phyloP scores from a whole-genome alignment of 192 early-diverging fungal genomes.

The Entrophospora sp. region DNA sequence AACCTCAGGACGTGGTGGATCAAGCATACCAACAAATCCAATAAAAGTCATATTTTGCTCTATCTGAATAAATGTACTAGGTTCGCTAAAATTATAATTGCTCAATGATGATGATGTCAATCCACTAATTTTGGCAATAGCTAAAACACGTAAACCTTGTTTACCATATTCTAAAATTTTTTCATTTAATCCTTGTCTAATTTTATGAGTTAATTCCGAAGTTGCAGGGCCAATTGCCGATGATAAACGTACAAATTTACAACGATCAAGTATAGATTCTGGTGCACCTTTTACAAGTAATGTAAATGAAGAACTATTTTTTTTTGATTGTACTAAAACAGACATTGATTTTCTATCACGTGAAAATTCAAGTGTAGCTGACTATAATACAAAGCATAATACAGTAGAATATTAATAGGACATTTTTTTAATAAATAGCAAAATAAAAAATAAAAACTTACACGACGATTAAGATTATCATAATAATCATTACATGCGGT shows the following conservation, averaged over 20 bases:
- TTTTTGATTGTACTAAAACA: slow-evolving; percentile 55
- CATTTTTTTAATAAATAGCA: no score
- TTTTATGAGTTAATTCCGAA: slow-evolving; percentile 43
- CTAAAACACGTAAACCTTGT: slow-evolving; percentile 82
- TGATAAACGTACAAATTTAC: slow-evolving; percentile 50
- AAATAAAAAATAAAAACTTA: slow-evolving; percentile 18
- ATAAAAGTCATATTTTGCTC: slow-evolving; percentile 89
- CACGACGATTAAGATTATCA: slow-evolving; percentile 47
- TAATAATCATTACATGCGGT: slow-evolving; percentile 70
- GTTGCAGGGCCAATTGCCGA: slow-evolving; percentile 26
- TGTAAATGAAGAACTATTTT: slow-evolving; percentile 22
- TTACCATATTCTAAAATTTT: slow-evolving; percentile 71
- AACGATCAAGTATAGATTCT: slow-evolving; percentile 85
- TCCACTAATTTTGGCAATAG: slow-evolving; percentile 79
- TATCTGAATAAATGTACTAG: slow-evolving; percentile 55
- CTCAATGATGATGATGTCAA: slow-evolving; percentile 37
- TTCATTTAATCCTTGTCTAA: slow-evolving; percentile 52
- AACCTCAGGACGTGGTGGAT: slow-evolving; percentile 77
- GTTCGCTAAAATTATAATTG: slow-evolving; percentile 47
- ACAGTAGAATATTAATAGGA: no score
- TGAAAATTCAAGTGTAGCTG: slow-evolving; percentile 82
- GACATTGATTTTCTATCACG: slow-evolving; percentile 99
- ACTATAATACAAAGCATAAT: not conserved
- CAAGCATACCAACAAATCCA: slow-evolving; percentile 92
- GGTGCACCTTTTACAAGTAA: slow-evolving; percentile 95